Evolutionary conservation across 2,329 filamentous ascomycete species (phyloP), one percentile per base, ranked within the genome.

Genomic region (Alternaria conjuncta): DNA sequence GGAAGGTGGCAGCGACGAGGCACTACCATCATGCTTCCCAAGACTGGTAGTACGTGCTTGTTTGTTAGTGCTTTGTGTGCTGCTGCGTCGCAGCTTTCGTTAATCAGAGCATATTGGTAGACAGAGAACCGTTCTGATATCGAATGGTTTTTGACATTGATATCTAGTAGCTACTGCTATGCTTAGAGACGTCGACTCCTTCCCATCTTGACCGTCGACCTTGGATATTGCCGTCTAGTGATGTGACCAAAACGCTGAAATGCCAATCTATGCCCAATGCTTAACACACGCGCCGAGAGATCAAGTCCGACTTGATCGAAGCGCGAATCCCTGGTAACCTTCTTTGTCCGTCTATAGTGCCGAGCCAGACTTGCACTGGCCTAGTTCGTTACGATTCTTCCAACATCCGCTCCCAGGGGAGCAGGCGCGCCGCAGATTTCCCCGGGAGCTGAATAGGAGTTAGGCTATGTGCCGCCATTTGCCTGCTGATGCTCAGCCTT

Each of bases 401-500:
- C 55, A 44, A 59, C 60, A 62, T 54, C 41, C 21, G 55, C 60
- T 41, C 60, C 61, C 57, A 46, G 56, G 50, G 45, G 57, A 47
- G 41, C 55, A 56, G 63, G 53, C 18, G 50, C 47, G 13, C 28
- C 32, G 44, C 55, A 56, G 20, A 25, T 28, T 55, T 64, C 49
- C 49, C 61, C 61, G 10, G 64, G 61, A 56, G 64, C 62, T 70
- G 65, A 46, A 62, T 60, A 49, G 59, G 60, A 55, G 68, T 63
- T 67, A 61, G 63, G 28, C 67, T 71, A 71, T 63, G 66, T 55
- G 56, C 70, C 70, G 47, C 69, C 74, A 51, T 74, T 72, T 46
- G 72, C 64, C 66, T 77, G 76, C 69, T 96, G 92, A 78, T 97
- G 94, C 77, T 95, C 95, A 23, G 95, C 95, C 25, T 92, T 93